phyloP scores from a whole-genome alignment of 2,329 filamentous ascomycete genomes.

The Pezicula carpinea region DNA sequence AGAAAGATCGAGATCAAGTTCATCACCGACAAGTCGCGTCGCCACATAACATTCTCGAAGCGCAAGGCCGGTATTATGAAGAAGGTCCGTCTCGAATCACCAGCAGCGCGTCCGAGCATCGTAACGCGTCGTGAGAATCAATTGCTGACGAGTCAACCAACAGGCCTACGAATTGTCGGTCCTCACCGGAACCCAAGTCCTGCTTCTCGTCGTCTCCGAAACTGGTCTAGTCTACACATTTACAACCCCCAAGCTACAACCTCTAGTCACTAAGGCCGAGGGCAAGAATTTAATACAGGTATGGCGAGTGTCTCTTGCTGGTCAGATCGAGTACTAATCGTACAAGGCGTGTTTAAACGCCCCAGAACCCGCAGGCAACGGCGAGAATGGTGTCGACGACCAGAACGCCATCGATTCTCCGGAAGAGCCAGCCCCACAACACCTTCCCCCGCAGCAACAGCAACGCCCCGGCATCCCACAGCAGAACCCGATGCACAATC shows the following conservation, averaged over 20 bases:
- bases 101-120: slow-evolving; percentile 19
- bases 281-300: slow-evolving; percentile 99
- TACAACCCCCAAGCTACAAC: slow-evolving; percentile 96
- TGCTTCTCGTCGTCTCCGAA: slow-evolving; percentile 94
- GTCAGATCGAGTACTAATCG: slow-evolving; percentile 28
- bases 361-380: slow-evolving; percentile 78
- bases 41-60: slow-evolving; percentile 99
- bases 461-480: slow-evolving; percentile 60
- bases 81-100: slow-evolving; percentile 66
- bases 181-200: slow-evolving; percentile 93
- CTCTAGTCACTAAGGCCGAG: slow-evolving; percentile 95
- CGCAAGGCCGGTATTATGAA: slow-evolving; percentile 99
- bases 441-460: slow-evolving; percentile 63
- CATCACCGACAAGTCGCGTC: slow-evolving; percentile 98
- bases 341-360: slow-evolving; percentile 89
- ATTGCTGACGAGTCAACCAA: slow-evolving; percentile 14
- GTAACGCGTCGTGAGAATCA: slow-evolving; percentile 12
- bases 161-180: slow-evolving; percentile 97
- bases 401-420: slow-evolving; percentile 79
- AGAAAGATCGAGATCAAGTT: slow-evolving; percentile 99
- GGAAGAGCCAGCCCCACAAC: slow-evolving; percentile 76
- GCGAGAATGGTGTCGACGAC: slow-evolving; percentile 77
- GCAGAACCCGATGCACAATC: slow-evolving; percentile 51
- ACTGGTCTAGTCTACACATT: slow-evolving; percentile 98
- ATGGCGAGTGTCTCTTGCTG: slow-evolving; percentile 5